Conservation (phyloP, 805 yeast species). For the Starmerella bacillaris region DNA sequence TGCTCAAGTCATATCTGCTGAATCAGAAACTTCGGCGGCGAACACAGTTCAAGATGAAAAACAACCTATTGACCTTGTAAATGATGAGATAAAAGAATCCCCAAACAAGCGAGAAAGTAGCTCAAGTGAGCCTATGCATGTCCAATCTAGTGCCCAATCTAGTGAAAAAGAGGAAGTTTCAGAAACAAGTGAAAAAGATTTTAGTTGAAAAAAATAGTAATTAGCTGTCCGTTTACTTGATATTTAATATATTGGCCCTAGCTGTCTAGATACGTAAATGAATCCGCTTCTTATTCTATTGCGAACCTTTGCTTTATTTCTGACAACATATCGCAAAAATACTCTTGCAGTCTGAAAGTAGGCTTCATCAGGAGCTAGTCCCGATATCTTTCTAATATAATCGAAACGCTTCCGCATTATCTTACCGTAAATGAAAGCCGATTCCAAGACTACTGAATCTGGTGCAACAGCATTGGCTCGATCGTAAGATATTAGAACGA, state of each 20-base stretch:
- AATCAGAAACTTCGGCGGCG: too few relatives aligned
- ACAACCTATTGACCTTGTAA: too few relatives aligned
- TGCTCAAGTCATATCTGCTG: too few relatives aligned
- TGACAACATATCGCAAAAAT: background rate
- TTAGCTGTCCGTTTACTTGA: slow-evolving; percentile 4
- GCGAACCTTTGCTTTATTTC: background rate
- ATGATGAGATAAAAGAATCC: too few relatives aligned
- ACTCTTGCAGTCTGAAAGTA: too few relatives aligned
- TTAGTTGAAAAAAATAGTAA: slow-evolving; percentile 1
- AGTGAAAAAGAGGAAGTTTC: too few relatives aligned
- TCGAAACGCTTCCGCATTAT: background rate
- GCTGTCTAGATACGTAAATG: background rate
- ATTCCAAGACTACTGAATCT: background rate
- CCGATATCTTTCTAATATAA: too few relatives aligned
- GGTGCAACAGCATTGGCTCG: background rate
- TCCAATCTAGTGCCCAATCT: too few relatives aligned
- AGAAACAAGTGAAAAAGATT: background rate
- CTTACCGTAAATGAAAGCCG: background rate
- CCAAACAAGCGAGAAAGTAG: too few relatives aligned
- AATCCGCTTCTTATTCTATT: slow-evolving; percentile 3
- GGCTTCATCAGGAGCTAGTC: too few relatives aligned
- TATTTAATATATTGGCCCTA: slow-evolving; percentile 5
- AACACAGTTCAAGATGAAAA: too few relatives aligned
- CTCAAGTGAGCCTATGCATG: too few relatives aligned
- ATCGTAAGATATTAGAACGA: background rate